These are phyloP conservation scores for Aspergillus ellipticus DNA, from an alignment of 495 filamentous ascomycete genomes.

Conservation along the genomic window DNA sequence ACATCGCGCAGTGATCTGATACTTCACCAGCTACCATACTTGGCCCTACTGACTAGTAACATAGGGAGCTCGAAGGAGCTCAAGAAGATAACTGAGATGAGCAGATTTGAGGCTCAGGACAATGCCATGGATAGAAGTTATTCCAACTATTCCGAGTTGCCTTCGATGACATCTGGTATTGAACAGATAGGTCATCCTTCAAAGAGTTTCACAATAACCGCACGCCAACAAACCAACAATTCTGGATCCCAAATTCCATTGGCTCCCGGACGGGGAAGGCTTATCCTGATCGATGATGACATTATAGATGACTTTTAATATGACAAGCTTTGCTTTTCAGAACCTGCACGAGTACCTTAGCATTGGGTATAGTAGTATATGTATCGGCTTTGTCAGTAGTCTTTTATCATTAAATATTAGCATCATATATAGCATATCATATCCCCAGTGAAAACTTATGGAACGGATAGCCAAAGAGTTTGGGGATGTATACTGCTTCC, in stretches of 20 bases:
- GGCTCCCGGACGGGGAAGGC: slow-evolving; percentile 40
- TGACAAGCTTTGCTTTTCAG: neutral
- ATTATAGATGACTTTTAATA: slow-evolving; percentile 70
- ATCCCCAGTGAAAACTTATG: too few relatives aligned
- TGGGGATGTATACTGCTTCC: too few relatives aligned
- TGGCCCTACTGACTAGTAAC: slow-evolving; percentile 55
- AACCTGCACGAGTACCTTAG: too few relatives aligned
- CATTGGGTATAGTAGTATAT: too few relatives aligned
- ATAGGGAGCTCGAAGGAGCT: slow-evolving; percentile 47
- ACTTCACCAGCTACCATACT: slow-evolving; percentile 81
- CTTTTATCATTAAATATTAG: too few relatives aligned
- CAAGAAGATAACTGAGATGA: slow-evolving; percentile 65
- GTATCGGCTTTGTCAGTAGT: too few relatives aligned
- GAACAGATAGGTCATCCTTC: neutral
- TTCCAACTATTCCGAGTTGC: slow-evolving; percentile 23
- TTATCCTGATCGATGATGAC: slow-evolving; percentile 90
- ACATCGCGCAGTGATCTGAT: slow-evolving; percentile 70
- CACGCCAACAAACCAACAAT: neutral
- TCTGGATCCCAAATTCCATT: slow-evolving; percentile 16
- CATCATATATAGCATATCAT: too few relatives aligned
- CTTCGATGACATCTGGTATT: neutral
- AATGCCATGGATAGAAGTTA: slow-evolving; percentile 46
- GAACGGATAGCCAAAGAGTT: too few relatives aligned
- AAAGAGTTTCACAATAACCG: neutral
- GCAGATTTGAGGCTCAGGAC: slow-evolving; percentile 43